Percentiles rank a stretch among this genome's conserved stretches.
Conservation (phyloP, 345 rosid genomes). For the Boechera retrofracta region DNA sequence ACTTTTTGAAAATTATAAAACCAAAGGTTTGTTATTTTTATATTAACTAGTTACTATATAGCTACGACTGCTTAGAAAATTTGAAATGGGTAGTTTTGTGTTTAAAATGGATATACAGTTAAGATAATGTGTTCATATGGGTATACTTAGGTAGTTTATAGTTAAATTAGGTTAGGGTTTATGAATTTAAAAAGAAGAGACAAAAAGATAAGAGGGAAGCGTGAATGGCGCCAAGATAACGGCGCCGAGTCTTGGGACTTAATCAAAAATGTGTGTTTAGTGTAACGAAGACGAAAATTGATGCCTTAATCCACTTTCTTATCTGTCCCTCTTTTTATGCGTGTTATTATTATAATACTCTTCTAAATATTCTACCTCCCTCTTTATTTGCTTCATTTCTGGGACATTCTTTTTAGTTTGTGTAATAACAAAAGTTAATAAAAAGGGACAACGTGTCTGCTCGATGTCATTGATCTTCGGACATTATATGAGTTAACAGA, state of each 20-base stretch:
- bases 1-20: neutral
- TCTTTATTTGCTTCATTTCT: slow-evolving; percentile 2
- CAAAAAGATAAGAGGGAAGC: slow-evolving; percentile 28
- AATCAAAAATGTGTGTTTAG: slow-evolving; percentile 26
- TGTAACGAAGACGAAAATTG: slow-evolving; percentile 37
- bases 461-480: slow-evolving; percentile 36
- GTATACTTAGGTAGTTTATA: slow-evolving; percentile 31
- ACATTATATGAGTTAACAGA: neutral
- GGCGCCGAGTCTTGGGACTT: slow-evolving; percentile 45
- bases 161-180: slow-evolving; percentile 39
- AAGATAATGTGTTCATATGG: slow-evolving; percentile 16
- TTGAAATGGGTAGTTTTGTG: neutral
- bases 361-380: neutral
- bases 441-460: slow-evolving; percentile 40
- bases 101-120: slow-evolving; percentile 3
- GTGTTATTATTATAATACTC: neutral
- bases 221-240: slow-evolving; percentile 49
- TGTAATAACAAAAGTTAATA: slow-evolving; percentile 26
- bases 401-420: slow-evolving; percentile 20
- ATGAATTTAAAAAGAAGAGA: neutral
- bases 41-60: neutral
- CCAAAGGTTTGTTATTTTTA: neutral
- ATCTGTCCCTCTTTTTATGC: slow-evolving; percentile 27
- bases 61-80: neutral
- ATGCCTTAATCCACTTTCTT: slow-evolving; percentile 36